Evolutionary conservation across 177 flowering plant species (phyloP).

Genomic region (Vitis hybrid): DNA sequence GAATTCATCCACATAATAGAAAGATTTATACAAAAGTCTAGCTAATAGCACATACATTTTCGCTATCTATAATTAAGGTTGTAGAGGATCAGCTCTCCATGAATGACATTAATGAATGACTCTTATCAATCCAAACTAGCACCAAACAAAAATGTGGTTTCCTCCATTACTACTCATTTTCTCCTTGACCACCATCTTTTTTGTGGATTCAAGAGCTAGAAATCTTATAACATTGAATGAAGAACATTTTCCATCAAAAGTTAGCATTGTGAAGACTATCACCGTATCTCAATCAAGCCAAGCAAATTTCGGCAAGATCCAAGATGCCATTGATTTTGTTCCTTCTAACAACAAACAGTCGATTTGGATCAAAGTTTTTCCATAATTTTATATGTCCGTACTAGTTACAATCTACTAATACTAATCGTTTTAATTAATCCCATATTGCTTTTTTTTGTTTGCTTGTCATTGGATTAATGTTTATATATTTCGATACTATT

Average conservation of each 20-base stretch:
- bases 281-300: not conserved
- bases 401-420: no score
- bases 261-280: not conserved
- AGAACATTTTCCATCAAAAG: not conserved
- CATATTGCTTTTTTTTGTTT: no score
- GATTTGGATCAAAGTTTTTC: not conserved
- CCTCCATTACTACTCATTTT: not conserved
- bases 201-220: not conserved
- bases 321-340: slow-evolving; percentile 10
- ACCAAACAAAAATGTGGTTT: not conserved
- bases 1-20: no score
- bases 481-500: not conserved
- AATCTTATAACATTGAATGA: not conserved
- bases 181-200: not conserved
- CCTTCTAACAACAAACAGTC: slow-evolving; percentile 5
- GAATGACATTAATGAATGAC: no score
- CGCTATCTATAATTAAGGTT: no score
- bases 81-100: no score
- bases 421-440: not conserved
- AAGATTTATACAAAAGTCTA: no score
- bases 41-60: no score
- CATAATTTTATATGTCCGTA: not conserved
- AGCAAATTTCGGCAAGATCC: not conserved
- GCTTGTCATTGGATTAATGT: no score
- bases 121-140: not conserved